Evolutionary conservation across 768 basidiomycete species (phyloP).

Genomic region (Agaricus subrufescens): DNA sequence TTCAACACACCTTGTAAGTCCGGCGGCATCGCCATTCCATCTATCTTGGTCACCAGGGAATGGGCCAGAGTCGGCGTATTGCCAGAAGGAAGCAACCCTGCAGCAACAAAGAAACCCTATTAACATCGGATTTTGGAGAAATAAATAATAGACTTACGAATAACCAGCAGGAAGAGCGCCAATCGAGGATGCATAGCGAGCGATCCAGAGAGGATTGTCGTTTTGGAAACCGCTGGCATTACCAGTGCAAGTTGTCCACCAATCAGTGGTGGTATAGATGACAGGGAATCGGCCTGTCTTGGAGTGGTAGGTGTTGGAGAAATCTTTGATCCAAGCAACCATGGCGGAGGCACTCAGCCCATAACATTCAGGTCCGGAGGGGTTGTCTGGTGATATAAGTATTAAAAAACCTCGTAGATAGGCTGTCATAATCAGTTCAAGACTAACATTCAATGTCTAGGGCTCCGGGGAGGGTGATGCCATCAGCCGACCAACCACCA

Average conservation of each 20-base stretch:
- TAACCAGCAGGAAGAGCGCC: constrained; percentile 60
- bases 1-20: constrained; percentile 3
- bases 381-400: constrained; percentile 36
- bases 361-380: constrained; percentile 49
- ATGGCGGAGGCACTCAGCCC: constrained; percentile 47
- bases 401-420: background rate
- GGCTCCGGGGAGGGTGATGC: constrained; percentile 57
- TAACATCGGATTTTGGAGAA: background rate
- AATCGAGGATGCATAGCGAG: constrained; percentile 42
- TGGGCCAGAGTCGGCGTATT: constrained; percentile 49
- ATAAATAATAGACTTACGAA: constrained; percentile 24
- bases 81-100: constrained; percentile 40
- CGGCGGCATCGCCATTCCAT: constrained; percentile 40
- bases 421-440: background rate
- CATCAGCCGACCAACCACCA: constrained; percentile 54
- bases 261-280: constrained; percentile 54
- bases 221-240: constrained; percentile 45
- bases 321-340: constrained; percentile 61
- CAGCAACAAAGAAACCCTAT: background rate
- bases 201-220: constrained; percentile 60
- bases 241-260: constrained; percentile 68
- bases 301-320: constrained; percentile 54
- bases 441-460: constrained; percentile 59
- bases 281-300: constrained; percentile 38
- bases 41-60: constrained; percentile 55